Evolutionary conservation across 805 yeast species (phyloP), one percentile per base, ranked within the genome.

Genomic region (Yarrowia bubula): DNA sequence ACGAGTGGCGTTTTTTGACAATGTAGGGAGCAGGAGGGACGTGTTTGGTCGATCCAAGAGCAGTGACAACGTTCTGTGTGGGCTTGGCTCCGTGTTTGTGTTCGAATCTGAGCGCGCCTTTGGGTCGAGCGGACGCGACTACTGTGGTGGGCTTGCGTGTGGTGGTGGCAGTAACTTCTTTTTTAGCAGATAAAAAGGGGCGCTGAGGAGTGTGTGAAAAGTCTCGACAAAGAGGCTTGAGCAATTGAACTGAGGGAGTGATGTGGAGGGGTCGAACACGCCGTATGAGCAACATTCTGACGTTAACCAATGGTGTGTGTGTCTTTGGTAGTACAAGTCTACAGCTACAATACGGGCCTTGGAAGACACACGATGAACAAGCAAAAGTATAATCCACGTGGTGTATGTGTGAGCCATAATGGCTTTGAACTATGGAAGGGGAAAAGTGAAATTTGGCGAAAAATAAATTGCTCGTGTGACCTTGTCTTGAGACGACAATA

Each of bases 91-190:
- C 13, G 22, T 33, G 47, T n/a, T 55, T 55, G 31, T 31, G 47
- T 15, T 55, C 61, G 47, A 55, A 55, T 31, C 61, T 38, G 5
- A 55, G 47, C 8, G 61, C 61, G 13, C 61, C 61, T 6, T 38
- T 37, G 31, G 61, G 61, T 55, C 47, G 10, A 1, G 60, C 18
- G 3, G 60, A 51, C 33, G 46, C 61, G 31, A 55, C 31, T 15
- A 41, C 46, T 10, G 47, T 55, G 41, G 61, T 39, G 47, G 61
- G 61, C 61, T 55, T 55, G 47, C 46, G 61, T 55, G 61, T 31
- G 61, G 61, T 55, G 37, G 61, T 55, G 61, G 46, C 38, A 39
- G 47, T 55, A 55, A 55, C 61, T 55, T 55, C 61, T 31, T 55
- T 55, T 55, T 55, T 55, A 39, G 61, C 37, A 8, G 61, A 55